A percentile compares a stretch with the other conserved stretches of the same genome.
phyloP scores from a whole-genome alignment of 2,329 filamentous ascomycete genomes.

The Phaeosphaeriaceae sp. region DNA sequence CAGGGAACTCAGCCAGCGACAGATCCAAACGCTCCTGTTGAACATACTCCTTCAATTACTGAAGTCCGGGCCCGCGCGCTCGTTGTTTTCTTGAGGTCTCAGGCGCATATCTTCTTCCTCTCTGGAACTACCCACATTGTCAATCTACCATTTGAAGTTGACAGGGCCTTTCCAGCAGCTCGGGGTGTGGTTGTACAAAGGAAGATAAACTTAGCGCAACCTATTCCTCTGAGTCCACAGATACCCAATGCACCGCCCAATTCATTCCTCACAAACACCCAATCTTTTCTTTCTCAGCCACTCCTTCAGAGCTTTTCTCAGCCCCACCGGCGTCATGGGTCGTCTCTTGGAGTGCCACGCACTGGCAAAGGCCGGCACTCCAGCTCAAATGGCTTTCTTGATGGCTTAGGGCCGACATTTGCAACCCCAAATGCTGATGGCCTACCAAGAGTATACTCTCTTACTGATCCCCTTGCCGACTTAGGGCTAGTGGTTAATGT shows the following conservation, averaged over 20 bases:
- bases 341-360: conserved; percentile 35
- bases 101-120: conserved; percentile 92
- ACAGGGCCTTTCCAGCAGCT: conserved; percentile 81
- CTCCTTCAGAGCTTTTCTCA: conserved; percentile 52
- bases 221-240: conserved; percentile 44
- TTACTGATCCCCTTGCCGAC: conserved; percentile 86
- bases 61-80: conserved; percentile 63
- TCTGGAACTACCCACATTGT: conserved; percentile 86
- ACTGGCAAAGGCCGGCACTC: conserved; percentile 28
- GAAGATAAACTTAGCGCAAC: conserved; percentile 64
- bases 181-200: conserved; percentile 86
- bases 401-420: conserved; percentile 38
- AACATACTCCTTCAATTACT: conserved; percentile 22
- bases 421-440: conserved; percentile 50
- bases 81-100: conserved; percentile 89
- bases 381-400: conserved; percentile 34
- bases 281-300: conserved; percentile 61
- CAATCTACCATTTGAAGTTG: conserved; percentile 93
- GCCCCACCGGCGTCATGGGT: conserved; percentile 32
- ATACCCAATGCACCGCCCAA: conserved; percentile 71
- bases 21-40: conserved; percentile 29
- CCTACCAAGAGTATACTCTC: conserved; percentile 78
- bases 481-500: conserved; percentile 76
- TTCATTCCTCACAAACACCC: conserved; percentile 70
- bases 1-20: conserved; percentile 43